Base-by-base conservation (phyloP, 2,329 filamentous ascomycete species). In the Botrytis cinerea region DNA sequence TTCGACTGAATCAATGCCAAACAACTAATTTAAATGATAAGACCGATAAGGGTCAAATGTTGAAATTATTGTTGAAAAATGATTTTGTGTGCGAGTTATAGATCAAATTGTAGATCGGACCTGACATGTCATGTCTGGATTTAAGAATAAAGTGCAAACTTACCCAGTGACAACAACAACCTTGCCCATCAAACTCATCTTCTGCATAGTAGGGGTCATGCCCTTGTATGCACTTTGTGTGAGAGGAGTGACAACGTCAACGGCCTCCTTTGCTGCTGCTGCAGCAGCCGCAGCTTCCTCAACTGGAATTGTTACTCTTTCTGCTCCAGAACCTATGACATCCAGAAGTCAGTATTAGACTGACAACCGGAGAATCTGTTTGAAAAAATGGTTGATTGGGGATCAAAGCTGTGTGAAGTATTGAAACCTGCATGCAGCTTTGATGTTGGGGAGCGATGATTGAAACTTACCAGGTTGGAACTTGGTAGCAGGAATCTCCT, bases 161-260 rank as follows among this genome's bases (percentile, higher is more conserved):
- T 86, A 91, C 89, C 90, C 92, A 81, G 92, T 93, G 78, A 94
- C 83, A 76, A 93, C 86, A 77, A 92, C 90, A 73, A 91, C 88
- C 86, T 93, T 93, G 81, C 86, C 90, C 81, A 87, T 88, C 75
- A 93, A 86, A 70, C 86, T 89, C 86, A 93, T 91, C 82, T 87
- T 91, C 83, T 89, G 86, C 83, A 93, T 85, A 51, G 90, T 93
- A 45, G 87, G 85, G 8, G 90, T 88, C 81, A 93, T 85, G 61
- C 85, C 82, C 67, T 86, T 81, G 81, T 85, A 89, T 72, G 88
- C 84, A 78, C 85, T 84, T 74, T 85, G 83, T 76, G 84, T 84
- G 62, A 91, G 84, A 32, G 88, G 88, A 40, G 78, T 77, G 70
- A 80, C 79, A 69, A 75, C 73, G 10, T 76, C 73, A 25, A 75